Evolutionary conservation across 306 rosid species (phyloP).

Genomic region (Sicyos baderoa): DNA sequence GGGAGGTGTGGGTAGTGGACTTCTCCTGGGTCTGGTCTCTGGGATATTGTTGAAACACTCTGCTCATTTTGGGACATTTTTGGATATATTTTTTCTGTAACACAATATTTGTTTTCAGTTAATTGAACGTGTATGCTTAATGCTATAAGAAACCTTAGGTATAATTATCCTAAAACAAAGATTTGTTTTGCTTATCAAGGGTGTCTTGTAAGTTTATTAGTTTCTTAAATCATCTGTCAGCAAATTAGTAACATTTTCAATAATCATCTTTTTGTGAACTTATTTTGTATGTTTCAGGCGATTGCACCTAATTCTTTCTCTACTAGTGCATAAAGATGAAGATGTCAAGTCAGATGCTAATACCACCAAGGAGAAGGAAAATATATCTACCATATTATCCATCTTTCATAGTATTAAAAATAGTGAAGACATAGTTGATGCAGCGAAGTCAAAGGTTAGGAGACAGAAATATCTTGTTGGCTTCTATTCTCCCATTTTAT

Average conservation of each 20-base stretch:
- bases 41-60: no score
- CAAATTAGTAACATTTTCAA: slow-evolving; percentile 21
- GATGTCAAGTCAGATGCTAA: slow-evolving; percentile 65
- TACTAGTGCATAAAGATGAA: slow-evolving; percentile 75
- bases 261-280: slow-evolving; percentile 15
- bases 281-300: slow-evolving; percentile 52
- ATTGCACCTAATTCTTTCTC: slow-evolving; percentile 61
- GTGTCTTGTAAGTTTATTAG: neutral
- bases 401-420: slow-evolving; percentile 62
- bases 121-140: no score
- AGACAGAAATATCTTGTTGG: slow-evolving; percentile 13
- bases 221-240: neutral
- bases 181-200: neutral
- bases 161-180: neutral
- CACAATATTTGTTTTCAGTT: no score
- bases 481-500: slow-evolving; percentile 5
- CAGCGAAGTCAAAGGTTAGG: slow-evolving; percentile 74
- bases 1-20: no score
- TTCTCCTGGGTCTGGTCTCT: no score
- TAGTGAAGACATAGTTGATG: slow-evolving; percentile 70
- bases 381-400: slow-evolving; percentile 41
- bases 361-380: slow-evolving; percentile 49
- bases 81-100: no score
- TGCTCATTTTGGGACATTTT: no score
- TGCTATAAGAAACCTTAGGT: no score